Evolutionary conservation across 2,329 filamentous ascomycete genomes (phyloP).

Genomic region (Diaporthe australafricana): DNA sequence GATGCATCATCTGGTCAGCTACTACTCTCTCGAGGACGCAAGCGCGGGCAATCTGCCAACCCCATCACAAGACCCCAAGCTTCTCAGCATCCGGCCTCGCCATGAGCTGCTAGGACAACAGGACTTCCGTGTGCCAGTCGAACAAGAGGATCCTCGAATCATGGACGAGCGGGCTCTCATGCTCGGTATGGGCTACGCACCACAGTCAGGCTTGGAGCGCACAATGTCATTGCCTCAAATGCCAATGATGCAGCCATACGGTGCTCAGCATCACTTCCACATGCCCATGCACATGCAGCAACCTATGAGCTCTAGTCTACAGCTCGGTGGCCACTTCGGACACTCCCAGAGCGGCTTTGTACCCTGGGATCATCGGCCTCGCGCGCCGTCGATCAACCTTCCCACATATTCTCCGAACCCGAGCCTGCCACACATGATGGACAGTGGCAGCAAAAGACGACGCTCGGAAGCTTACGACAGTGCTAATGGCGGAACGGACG

Average conservation of each 20-base stretch:
- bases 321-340: constrained; percentile 24
- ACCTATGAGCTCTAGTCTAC: constrained; percentile 13
- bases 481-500: constrained; percentile 10
- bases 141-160: constrained; percentile 62
- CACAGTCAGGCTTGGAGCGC: constrained; percentile 27
- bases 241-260: constrained; percentile 31
- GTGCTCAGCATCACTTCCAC: constrained; percentile 24
- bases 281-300: constrained; percentile 31
- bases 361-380: constrained; percentile 28
- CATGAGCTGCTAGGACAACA: constrained; percentile 69
- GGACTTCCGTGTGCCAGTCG: constrained; percentile 75
- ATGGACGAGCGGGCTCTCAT: constrained; percentile 37
- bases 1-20: constrained; percentile 87
- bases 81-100: constrained; percentile 66
- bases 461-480: constrained; percentile 33
- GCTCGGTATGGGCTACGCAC: constrained; percentile 32
- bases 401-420: constrained; percentile 15
- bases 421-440: constrained; percentile 24
- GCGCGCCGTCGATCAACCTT: constrained; percentile 27
- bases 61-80: constrained; percentile 65
- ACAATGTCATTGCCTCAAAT: constrained; percentile 32
- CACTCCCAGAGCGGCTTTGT: constrained; percentile 20
- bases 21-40: constrained; percentile 88
- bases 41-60: constrained; percentile 67
- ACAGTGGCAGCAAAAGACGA: constrained; percentile 28